Percentiles rank a stretch among this genome's conserved stretches.
phyloP scores from a whole-genome alignment of 208 protist species.

The Leishmania martiniquensis region DNA sequence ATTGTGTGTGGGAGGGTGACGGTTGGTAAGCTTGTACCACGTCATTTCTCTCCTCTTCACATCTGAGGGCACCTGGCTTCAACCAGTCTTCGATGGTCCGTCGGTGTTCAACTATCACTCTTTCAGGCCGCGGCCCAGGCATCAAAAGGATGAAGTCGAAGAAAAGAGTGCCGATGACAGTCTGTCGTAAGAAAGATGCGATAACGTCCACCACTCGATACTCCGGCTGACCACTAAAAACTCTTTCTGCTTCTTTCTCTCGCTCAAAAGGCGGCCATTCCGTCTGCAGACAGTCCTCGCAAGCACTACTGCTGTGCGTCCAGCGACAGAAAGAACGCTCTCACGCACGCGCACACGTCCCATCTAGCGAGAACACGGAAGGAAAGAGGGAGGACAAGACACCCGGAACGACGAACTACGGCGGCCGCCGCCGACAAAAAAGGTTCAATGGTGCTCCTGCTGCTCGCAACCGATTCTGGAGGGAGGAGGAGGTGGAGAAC shows the following conservation, averaged over 20 bases:
- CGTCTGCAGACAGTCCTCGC: not conserved
- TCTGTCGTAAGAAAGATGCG: not conserved
- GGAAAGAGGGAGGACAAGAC: not conserved
- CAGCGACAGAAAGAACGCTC: not conserved
- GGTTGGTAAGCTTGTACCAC: too few relatives aligned
- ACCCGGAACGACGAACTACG: not conserved
- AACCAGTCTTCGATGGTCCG: not conserved
- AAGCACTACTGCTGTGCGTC: not conserved
- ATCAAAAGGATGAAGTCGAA: slow-evolving; percentile 7
- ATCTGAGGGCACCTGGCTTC: not conserved
- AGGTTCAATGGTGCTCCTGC: not conserved
- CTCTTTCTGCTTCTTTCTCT: not conserved
- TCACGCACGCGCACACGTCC: not conserved
- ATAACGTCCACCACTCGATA: not conserved
- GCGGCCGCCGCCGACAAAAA: not conserved
- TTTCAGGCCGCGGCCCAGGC: not conserved
- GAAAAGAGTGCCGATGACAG: not conserved
- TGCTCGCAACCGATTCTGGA: not conserved
- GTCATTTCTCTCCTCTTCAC: not conserved
- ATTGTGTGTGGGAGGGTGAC: not conserved
- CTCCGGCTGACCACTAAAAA: not conserved
- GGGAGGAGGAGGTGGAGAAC: too few relatives aligned
- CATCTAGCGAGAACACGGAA: not conserved
- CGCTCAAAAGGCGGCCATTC: not conserved
- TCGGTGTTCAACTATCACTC: not conserved